These are phyloP conservation scores for Pestalotiopsis sp. DNA, from an alignment of 2,329 filamentous ascomycete species.

Conservation along the genomic window DNA sequence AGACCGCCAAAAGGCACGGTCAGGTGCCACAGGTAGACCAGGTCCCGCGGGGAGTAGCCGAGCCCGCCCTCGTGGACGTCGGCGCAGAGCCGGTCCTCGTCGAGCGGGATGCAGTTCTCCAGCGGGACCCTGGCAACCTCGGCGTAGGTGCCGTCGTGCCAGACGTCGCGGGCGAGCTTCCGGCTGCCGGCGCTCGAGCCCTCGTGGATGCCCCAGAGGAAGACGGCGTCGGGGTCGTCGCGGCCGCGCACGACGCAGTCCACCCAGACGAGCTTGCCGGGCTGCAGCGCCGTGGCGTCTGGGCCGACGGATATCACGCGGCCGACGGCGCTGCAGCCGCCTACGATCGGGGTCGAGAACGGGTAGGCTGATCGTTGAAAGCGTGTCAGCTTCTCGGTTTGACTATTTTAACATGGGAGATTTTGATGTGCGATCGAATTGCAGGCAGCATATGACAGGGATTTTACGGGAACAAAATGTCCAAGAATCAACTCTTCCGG, in stretches of 20 bases:
- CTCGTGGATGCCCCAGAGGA: constrained; percentile 32
- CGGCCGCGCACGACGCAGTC: constrained; percentile 36
- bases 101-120: constrained; percentile 36
- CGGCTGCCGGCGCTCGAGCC: constrained; percentile 25
- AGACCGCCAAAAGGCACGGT: constrained; percentile 50
- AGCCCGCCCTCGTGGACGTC: constrained; percentile 20
- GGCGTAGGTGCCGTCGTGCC: constrained; percentile 34
- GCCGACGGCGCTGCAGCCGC: constrained; percentile 33
- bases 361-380: constrained; percentile 16
- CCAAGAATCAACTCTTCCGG: too few relatives aligned
- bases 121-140: constrained; percentile 37
- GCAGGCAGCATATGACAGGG: too few relatives aligned
- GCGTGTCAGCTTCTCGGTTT: too few relatives aligned
- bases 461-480: too few relatives aligned
- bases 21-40: constrained; percentile 37
- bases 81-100: constrained; percentile 32
- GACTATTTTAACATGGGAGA: too few relatives aligned
- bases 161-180: constrained; percentile 33
- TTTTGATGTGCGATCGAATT: too few relatives aligned
- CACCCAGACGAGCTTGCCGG: constrained; percentile 36
- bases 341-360: constrained; percentile 31
- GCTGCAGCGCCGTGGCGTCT: constrained; percentile 31
- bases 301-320: constrained; percentile 34
- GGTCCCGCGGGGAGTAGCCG: constrained; percentile 42
- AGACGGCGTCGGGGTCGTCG: constrained; percentile 31